Base-by-base conservation (phyloP, 2,329 filamentous ascomycete genomes). In the Annulohypoxylon truncatum region DNA sequence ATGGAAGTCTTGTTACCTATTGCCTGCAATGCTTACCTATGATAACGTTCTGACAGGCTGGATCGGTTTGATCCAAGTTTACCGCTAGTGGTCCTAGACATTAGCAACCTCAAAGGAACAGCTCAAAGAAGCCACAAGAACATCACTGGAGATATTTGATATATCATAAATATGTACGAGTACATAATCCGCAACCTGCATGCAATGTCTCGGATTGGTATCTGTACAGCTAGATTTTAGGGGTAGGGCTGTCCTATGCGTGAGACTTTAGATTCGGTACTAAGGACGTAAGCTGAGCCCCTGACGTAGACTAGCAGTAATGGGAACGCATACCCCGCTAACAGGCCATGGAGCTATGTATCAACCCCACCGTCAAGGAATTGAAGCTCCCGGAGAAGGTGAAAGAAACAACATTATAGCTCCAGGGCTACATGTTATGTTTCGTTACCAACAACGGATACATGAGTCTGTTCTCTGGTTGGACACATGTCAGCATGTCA, bases 271-370 rank as follows among this genome's bases (percentile, higher is more conserved):
- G 53, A 62, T 60, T 42, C 38, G n/a, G 46, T 58, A 38, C 63
- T 61, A 64, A 42, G 38, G 15, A 22, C 48, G 46, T 59, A 61
- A 62, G 53, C 57, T 60, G 42, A 57, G 29, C 42, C 53, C 61
- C 57, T 67, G 67, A 69, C 64, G 64, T 70, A 70, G 57, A 29
- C 48, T 65, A 63, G 38, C 15, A 54, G 46, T 42, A 50, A 57
- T 59, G 31, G 13, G 24, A 53, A 20, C 38, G 31, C 46, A 60
- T 66, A 68, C 67, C 67, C 67, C 67, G 50, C 67, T 56, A 66
- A 63, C 50, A 42, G 26, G 18, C 55, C 48, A 54, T 63, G 52
- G 50, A 68, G 52, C 56, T 67, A 48, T n/a, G n/a, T n/a, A n/a
- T 65, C 47, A 48, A 67, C 67, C 67, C 67, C 67, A 48, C 67